phyloP scores from a whole-genome alignment of 805 yeast species.

The Wickerhamiella azymoides region DNA sequence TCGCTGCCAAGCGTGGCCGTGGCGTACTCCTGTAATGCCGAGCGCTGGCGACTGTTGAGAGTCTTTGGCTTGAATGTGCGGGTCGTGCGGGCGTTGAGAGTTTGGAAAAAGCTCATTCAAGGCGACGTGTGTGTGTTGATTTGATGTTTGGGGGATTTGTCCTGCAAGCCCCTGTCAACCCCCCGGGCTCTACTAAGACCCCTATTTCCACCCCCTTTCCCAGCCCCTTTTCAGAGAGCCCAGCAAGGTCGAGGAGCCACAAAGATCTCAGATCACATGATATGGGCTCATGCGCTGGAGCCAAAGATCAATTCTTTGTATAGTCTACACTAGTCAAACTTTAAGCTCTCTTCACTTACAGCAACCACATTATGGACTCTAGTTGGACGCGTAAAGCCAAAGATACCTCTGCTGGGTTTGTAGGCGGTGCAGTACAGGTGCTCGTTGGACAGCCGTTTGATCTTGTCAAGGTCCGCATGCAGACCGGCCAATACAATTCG shows the following conservation, averaged over 20 bases:
- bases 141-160: no score
- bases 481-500: constrained; percentile 49
- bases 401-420: constrained; percentile 41
- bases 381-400: constrained; percentile 33
- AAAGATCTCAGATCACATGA: neutral
- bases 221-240: neutral
- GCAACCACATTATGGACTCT: neutral
- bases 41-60: constrained; percentile 22
- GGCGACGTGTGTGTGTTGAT: no score
- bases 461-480: constrained; percentile 53
- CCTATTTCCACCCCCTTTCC: neutral
- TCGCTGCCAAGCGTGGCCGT: constrained; percentile 93
- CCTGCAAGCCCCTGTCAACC: neutral
- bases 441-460: constrained; percentile 56
- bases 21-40: constrained; percentile 59
- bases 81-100: constrained; percentile 19
- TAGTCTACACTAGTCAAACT: neutral
- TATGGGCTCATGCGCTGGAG: neutral
- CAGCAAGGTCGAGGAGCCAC: no score
- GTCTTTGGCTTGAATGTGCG: constrained; percentile 26
- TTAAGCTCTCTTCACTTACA: no score
- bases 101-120: constrained; percentile 19
- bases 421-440: constrained; percentile 43
- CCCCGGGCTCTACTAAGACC: neutral
- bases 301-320: neutral